Conservation (phyloP, 441 rosid species). For the Populus hybrid region DNA sequence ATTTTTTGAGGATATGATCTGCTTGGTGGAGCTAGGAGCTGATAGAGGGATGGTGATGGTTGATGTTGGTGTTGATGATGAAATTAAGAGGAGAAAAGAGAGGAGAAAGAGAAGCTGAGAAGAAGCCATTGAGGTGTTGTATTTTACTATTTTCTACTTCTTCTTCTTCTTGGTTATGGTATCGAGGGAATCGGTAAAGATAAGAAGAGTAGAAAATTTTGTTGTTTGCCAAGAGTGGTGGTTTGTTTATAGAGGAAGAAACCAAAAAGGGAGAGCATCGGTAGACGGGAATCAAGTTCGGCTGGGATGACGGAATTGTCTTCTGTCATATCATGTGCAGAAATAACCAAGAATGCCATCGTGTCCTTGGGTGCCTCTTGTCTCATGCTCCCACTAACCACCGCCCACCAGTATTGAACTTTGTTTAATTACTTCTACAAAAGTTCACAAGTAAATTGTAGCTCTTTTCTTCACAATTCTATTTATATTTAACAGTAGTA, state of each 20-base stretch:
- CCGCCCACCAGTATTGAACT: background rate
- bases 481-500: no score
- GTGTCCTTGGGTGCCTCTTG: background rate
- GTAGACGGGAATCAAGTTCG: background rate
- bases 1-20: constrained; percentile 22
- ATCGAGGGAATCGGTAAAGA: background rate
- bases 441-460: background rate
- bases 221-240: background rate
- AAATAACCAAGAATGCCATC: background rate
- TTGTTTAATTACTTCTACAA: background rate
- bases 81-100: constrained; percentile 5
- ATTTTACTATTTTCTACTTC: background rate
- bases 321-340: background rate
- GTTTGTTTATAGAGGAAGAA: constrained; percentile 6
- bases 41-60: constrained; percentile 44
- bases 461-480: no score
- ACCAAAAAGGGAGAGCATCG: background rate
- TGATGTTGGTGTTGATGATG: constrained; percentile 15
- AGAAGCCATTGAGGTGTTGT: constrained; percentile 12
- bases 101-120: constrained; percentile 10
- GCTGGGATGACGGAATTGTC: background rate
- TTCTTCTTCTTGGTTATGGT: background rate
- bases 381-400: background rate
- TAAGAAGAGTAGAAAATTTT: background rate
- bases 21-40: constrained; percentile 20